A percentile compares a stretch with the other conserved stretches of the same genome.
Conservation (phyloP, 768 basidiomycete species). For the Trametes meyenii region DNA sequence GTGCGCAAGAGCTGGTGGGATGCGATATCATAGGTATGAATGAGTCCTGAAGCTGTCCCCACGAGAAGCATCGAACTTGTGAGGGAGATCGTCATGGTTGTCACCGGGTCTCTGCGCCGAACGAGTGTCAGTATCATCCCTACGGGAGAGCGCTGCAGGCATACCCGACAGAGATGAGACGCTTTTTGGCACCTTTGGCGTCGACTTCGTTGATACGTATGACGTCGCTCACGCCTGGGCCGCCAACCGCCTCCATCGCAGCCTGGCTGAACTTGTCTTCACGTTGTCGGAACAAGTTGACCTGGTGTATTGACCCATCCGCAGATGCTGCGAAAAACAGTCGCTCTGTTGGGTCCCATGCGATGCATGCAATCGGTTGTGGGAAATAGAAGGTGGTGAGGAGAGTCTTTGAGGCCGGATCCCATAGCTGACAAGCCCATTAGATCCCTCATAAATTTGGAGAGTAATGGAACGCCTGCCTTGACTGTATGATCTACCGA, state of each 20-base stretch:
- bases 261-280: conserved; percentile 55
- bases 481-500: conserved; percentile 92
- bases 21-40: conserved; percentile 84
- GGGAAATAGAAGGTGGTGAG: conserved; percentile 90
- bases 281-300: conserved; percentile 73
- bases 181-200: conserved; percentile 48
- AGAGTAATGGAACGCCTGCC: conserved; percentile 43
- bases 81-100: conserved; percentile 73
- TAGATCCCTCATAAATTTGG: not conserved
- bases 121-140: not conserved
- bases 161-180: conserved; percentile 75
- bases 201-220: conserved; percentile 66
- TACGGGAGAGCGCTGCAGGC: conserved; percentile 21
- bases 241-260: conserved; percentile 71
- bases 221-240: conserved; percentile 69
- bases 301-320: conserved; percentile 76
- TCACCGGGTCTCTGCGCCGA: conserved; percentile 65
- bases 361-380: conserved; percentile 65
- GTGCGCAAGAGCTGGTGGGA: conserved; percentile 90
- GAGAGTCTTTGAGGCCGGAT: conserved; percentile 70
- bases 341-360: conserved; percentile 85
- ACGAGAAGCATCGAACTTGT: conserved; percentile 79
- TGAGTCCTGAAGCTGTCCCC: conserved; percentile 72
- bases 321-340: conserved; percentile 84
- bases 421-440: conserved; percentile 65